These are phyloP conservation scores for Salvia splendens DNA, from an alignment of 257 asterid genomes.

Conservation along the genomic window DNA sequence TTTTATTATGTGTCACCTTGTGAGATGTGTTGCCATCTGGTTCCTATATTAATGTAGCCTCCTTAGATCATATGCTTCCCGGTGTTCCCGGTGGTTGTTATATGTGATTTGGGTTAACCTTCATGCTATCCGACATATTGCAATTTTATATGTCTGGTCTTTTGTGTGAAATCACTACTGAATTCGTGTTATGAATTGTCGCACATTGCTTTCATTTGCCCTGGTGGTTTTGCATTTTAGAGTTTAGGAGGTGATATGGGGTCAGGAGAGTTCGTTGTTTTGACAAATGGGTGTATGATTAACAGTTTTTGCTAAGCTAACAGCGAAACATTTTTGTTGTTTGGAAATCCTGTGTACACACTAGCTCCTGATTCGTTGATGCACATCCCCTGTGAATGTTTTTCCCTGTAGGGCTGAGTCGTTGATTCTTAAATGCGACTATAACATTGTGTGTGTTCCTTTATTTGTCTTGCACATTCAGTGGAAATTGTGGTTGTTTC, in stretches of 20 bases:
- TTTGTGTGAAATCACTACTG: neutral
- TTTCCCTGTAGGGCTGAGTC: neutral
- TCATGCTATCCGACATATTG: neutral
- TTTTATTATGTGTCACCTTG: neutral
- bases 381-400: neutral
- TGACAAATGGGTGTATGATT: too few relatives aligned
- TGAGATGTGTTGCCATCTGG: neutral
- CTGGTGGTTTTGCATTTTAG: too few relatives aligned
- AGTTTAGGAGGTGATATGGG: too few relatives aligned
- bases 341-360: too few relatives aligned
- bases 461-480: neutral
- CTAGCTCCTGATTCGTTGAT: neutral
- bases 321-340: neutral
- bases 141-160: neutral
- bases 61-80: neutral
- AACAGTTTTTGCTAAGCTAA: neutral
- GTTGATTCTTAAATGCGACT: neutral
- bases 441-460: neutral
- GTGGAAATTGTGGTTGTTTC: neutral
- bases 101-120: neutral
- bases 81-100: slow-evolving; percentile 1
- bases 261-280: too few relatives aligned
- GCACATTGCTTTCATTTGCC: neutral
- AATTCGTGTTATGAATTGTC: neutral
- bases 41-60: neutral